Evolutionary conservation across 1,139 yeast species (phyloP).

Genomic region (Debaryomyces sp.): DNA sequence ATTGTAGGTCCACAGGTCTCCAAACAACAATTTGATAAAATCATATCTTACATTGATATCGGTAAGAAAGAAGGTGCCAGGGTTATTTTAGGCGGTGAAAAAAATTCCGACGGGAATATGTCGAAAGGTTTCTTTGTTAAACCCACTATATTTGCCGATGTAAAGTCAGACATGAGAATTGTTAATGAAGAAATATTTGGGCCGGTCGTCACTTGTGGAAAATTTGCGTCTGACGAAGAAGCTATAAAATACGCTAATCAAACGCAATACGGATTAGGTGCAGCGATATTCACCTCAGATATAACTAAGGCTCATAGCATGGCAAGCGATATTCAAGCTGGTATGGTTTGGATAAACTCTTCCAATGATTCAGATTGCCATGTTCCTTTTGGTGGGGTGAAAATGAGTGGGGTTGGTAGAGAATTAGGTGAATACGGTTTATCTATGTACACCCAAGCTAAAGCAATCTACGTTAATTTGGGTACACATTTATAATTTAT

Average conservation of each 20-base stretch:
- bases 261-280: constrained; percentile 61
- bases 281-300: constrained; percentile 76
- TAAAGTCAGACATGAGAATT: constrained; percentile 53
- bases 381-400: constrained; percentile 79
- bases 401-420: constrained; percentile 85
- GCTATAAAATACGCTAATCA: constrained; percentile 53
- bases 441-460: constrained; percentile 73
- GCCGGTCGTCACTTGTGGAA: constrained; percentile 58
- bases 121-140: constrained; percentile 51
- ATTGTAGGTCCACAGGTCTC: constrained; percentile 83
- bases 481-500: constrained; percentile 31
- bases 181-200: constrained; percentile 64
- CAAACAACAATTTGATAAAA: constrained; percentile 63
- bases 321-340: constrained; percentile 51
- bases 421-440: constrained; percentile 87
- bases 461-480: constrained; percentile 74
- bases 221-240: constrained; percentile 56
- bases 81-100: constrained; percentile 50
- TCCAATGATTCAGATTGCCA: constrained; percentile 77
- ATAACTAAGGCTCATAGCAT: constrained; percentile 45
- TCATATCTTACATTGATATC: constrained; percentile 50
- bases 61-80: constrained; percentile 62
- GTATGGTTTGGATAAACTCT: constrained; percentile 63
- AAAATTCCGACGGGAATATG: constrained; percentile 37
- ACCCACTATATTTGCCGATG: constrained; percentile 60